These are phyloP conservation scores for Ustilago xerochloae DNA, from an alignment of 1,284 basidiomycete species.

Conservation along the genomic window DNA sequence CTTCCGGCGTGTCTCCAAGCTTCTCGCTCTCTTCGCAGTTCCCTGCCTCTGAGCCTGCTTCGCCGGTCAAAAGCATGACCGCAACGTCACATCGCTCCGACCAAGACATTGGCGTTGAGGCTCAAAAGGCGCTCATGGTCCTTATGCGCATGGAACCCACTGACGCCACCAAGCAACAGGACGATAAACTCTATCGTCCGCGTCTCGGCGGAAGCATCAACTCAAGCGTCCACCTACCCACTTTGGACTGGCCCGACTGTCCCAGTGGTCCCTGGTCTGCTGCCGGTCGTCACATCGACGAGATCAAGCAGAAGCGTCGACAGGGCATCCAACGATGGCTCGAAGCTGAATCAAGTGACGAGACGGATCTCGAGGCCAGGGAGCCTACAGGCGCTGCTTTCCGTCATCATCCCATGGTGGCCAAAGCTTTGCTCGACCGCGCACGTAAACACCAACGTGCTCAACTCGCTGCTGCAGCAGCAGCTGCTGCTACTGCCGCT, in stretches of 20 bases:
- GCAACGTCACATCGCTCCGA: constrained; percentile 2
- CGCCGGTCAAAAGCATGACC: constrained; percentile 38
- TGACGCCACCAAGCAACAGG: constrained; percentile 7
- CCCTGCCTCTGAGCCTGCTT: constrained; percentile 44
- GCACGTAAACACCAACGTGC: constrained; percentile 41
- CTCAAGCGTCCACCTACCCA: constrained; percentile 27
- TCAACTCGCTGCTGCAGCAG: constrained; percentile 26
- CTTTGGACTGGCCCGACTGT: constrained; percentile 52
- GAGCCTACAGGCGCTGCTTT: constrained; percentile 20
- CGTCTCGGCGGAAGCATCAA: constrained; percentile 31
- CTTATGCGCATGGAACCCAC: constrained; percentile 16
- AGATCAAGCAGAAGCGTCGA: constrained; percentile 37
- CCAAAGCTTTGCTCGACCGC: constrained; percentile 59
- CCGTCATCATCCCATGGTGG: constrained; percentile 63
- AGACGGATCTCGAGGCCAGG: constrained; percentile 18
- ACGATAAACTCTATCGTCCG: constrained; percentile 26
- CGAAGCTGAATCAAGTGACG: constrained; percentile 42
- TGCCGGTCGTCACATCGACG: constrained; percentile 43
- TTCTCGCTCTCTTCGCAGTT: constrained; percentile 55
- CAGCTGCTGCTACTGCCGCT: constrained; percentile 9
- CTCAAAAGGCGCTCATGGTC: constrained; percentile 24
- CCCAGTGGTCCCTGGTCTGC: constrained; percentile 47
- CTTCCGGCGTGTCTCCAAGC: constrained; percentile 47
- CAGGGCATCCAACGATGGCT: constrained; percentile 49
- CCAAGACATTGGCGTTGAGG: constrained; percentile 20